Evolutionary conservation across 2,329 filamentous ascomycete genomes (phyloP).

Genomic region (Colletotrichum sp.): DNA sequence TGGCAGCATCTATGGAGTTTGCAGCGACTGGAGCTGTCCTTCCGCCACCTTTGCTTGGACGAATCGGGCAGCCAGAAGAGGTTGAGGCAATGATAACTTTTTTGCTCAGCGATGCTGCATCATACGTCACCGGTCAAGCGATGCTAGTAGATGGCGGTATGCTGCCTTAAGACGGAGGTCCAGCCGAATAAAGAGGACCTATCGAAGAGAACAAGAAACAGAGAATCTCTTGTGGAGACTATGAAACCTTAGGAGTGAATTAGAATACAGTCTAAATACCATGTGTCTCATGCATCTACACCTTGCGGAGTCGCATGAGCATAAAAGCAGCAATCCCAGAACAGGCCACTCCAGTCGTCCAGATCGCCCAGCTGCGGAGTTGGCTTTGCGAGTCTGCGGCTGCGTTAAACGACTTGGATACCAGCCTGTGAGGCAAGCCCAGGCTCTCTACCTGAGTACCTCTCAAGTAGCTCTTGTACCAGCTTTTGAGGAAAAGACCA

Average conservation of each 20-base stretch:
- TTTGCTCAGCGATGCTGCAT: slow-evolving; percentile 29
- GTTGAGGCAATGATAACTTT: slow-evolving; percentile 30
- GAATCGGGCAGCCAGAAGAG: slow-evolving; percentile 30
- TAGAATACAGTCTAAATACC: neutral
- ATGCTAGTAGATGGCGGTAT: slow-evolving; percentile 30
- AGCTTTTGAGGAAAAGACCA: neutral
- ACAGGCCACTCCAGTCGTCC: neutral
- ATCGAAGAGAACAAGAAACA: neutral
- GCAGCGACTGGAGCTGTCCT: slow-evolving; percentile 14
- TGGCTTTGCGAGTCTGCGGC: neutral
- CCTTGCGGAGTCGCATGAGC: neutral
- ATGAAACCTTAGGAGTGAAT: neutral
- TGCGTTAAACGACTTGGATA: neutral
- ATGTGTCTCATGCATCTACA: neutral
- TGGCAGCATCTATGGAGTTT: neutral
- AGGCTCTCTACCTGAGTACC: neutral
- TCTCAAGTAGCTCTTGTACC: neutral
- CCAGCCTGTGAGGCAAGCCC: neutral
- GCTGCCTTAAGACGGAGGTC: neutral
- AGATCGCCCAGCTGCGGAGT: neutral
- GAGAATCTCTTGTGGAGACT: neutral
- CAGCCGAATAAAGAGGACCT: accelerated
- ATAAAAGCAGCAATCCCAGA: neutral
- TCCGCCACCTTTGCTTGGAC: slow-evolving; percentile 15
- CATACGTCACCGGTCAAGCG: slow-evolving; percentile 29